Evolutionary conservation across 2,329 filamentous ascomycete species (phyloP).

Genomic region (Sarocladium strictum): DNA sequence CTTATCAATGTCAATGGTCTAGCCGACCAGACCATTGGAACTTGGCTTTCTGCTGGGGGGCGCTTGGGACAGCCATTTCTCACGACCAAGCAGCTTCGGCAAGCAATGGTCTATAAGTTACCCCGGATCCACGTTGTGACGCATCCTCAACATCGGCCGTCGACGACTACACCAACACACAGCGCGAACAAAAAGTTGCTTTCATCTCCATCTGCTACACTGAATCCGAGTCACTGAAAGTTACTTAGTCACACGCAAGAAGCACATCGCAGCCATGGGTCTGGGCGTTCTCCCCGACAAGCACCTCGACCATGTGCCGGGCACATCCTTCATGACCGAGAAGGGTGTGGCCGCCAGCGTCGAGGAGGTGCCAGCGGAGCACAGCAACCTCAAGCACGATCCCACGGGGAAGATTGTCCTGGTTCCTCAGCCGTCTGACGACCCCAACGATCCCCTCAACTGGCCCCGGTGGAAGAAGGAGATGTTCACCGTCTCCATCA

Average conservation of each 20-base stretch:
- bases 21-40: background rate
- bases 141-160: background rate
- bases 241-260: no score
- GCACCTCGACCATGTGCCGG: conserved; percentile 3
- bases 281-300: background rate
- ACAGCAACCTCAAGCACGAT: conserved; percentile 19
- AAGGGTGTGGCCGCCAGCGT: background rate
- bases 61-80: background rate
- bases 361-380: background rate
- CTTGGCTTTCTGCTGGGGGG: background rate
- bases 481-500: conserved; percentile 15
- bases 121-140: background rate
- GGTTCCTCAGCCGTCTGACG: conserved; percentile 42
- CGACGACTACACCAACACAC: no score
- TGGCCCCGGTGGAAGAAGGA: conserved; percentile 32
- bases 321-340: conserved; percentile 6
- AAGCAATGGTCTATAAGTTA: background rate
- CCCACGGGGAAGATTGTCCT: conserved; percentile 30
- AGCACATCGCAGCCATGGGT: background rate
- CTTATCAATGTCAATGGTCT: background rate
- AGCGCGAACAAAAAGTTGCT: no score
- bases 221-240: no score
- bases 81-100: background rate
- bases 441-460: conserved; percentile 41
- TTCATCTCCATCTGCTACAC: no score